Evolutionary conservation across 2,329 filamentous ascomycete species (phyloP).

Genomic region (Plectosphaerella plurivora): DNA sequence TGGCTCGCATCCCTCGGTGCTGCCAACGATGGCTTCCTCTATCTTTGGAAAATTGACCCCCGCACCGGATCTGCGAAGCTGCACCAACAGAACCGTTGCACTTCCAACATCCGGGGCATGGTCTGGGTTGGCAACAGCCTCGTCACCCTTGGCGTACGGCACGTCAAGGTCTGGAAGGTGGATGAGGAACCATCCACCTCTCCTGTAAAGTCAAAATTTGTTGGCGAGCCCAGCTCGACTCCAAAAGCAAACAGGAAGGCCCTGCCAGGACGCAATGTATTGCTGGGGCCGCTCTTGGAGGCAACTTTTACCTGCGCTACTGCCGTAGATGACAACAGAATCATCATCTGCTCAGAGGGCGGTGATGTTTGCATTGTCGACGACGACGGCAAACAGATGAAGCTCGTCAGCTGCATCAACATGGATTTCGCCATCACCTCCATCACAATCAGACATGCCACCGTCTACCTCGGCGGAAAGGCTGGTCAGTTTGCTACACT

Average conservation of each 20-base stretch:
- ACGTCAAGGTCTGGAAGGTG: slow-evolving; percentile 90
- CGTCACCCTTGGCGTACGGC: slow-evolving; percentile 82
- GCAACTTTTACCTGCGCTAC: slow-evolving; percentile 78
- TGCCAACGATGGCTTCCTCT: slow-evolving; percentile 89
- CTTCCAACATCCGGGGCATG: slow-evolving; percentile 79
- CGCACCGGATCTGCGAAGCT: slow-evolving; percentile 75
- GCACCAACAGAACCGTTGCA: slow-evolving; percentile 86
- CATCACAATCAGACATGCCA: slow-evolving; percentile 54
- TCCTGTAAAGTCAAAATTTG: slow-evolving; percentile 58
- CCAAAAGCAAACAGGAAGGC: slow-evolving; percentile 54
- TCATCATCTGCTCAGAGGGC: slow-evolving; percentile 80
- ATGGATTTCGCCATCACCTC: slow-evolving; percentile 66
- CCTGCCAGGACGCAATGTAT: slow-evolving; percentile 78
- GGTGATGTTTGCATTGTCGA: slow-evolving; percentile 89
- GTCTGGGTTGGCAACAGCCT: slow-evolving; percentile 83
- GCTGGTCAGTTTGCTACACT: slow-evolving; percentile 55
- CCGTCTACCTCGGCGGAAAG: slow-evolving; percentile 65
- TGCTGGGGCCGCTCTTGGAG: slow-evolving; percentile 78
- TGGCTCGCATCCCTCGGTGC: slow-evolving; percentile 86
- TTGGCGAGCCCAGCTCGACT: slow-evolving; percentile 29
- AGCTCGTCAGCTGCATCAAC: slow-evolving; percentile 61
- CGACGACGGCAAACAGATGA: slow-evolving; percentile 67
- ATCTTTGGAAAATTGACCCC: slow-evolving; percentile 83
- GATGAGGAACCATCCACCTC: slow-evolving; percentile 60
- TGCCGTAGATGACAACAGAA: slow-evolving; percentile 65